Base-by-base conservation (phyloP, 306 rosid species). In the Prunus mume region DNA sequence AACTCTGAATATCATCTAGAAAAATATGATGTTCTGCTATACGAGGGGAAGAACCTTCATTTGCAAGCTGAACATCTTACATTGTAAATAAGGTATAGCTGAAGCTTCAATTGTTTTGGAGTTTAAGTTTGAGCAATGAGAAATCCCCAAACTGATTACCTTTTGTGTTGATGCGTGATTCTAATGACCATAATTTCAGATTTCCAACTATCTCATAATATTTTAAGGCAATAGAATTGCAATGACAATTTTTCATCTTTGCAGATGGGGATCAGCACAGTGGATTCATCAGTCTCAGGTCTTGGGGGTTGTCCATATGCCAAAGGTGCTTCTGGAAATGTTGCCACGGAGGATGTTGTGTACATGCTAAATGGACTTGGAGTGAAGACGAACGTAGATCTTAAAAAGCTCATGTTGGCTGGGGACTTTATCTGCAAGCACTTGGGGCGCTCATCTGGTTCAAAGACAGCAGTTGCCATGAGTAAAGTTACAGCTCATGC, bases 261-360 rank as follows among this genome's bases (percentile, higher is more conserved):
- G 17, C 77, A 92, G 97, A 79, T 87, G 82, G 91, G 98, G 72
- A 90, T 94, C 54, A 68, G 87, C 52, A 82, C 90, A 4, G 95
- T 92, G 81, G 98, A 94, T 87, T 92, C 95, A 45, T 94, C 95
- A 0, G 93, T 91, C 32, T 85, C 98, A n/a, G 96, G 98, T 66
- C 92, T 94, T 50, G 97, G 98, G 63, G 98, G 96, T 22, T 94
- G 98, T 67, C 98, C 98, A 38, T 92, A 92, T 84, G 97, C 97
- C 3, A 90, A 89, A 82, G 98, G 97, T 63, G 98, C 97, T 70
- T 79, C 97, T 61, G 97, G 98, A 47, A 92, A 94, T 77, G 96
- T 94, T 52, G 96, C 98, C 24, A 92, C 93, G 6, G 96, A 94
- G 85, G 98, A 94, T 86, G 96, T 94, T 15, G 93, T 94, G 22